A percentile compares a stretch with the other conserved stretches of the same genome.
Evolutionary conservation across 306 rosid genomes (phyloP).

Genomic region (Prunus mume): DNA sequence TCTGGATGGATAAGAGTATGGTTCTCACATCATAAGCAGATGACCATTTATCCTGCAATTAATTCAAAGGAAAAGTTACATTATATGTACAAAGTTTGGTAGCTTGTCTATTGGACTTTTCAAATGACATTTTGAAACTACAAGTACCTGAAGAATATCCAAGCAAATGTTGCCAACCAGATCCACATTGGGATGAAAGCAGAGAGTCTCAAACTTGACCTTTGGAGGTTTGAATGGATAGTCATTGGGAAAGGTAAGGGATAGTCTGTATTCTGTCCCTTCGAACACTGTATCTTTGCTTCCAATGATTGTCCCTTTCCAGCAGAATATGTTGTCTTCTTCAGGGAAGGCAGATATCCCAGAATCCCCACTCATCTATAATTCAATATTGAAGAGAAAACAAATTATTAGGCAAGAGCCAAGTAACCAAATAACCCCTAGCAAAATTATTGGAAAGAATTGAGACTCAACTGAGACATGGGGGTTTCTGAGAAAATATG

Average conservation of each 20-base stretch:
- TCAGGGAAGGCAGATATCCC: constrained; percentile 94
- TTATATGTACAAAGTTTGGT: neutral
- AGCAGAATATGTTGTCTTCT: constrained; percentile 87
- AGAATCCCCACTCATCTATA: constrained; percentile 87
- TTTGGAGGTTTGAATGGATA: constrained; percentile 95
- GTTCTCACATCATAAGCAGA: constrained; percentile 88
- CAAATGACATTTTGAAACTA: neutral
- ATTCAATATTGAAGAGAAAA: neutral
- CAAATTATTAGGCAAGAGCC: neutral
- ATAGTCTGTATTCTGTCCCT: constrained; percentile 80
- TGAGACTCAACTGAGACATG: neutral
- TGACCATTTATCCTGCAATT: constrained; percentile 73
- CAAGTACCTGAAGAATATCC: constrained; percentile 94
- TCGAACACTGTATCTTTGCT: constrained; percentile 91
- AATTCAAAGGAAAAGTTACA: neutral
- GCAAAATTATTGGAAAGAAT: too few species aligned
- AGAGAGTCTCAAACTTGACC: constrained; percentile 80
- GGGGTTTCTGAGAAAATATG: neutral
- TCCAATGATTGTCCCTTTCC: constrained; percentile 96
- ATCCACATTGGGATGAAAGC: constrained; percentile 96
- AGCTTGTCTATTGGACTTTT: neutral
- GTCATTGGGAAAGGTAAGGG: constrained; percentile 79
- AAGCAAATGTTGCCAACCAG: constrained; percentile 80
- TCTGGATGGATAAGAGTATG: constrained; percentile 69
- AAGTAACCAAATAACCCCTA: too few species aligned